Evolutionary conservation across 441 rosid species (phyloP), one percentile per base, ranked within the genome.

Genomic region (Capsella rubella): DNA sequence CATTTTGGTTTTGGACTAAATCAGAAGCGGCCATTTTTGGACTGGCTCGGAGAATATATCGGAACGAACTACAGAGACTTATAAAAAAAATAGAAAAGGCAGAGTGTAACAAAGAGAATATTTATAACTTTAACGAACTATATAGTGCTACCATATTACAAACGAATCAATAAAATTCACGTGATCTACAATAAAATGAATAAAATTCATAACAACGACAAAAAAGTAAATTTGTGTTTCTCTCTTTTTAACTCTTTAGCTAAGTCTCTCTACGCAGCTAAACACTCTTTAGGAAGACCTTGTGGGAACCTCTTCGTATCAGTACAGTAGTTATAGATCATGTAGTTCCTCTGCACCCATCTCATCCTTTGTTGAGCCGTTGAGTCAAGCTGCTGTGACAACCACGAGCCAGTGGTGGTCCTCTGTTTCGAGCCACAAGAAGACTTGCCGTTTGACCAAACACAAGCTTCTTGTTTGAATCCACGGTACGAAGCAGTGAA

Each of bases 201-300:
- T 8, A 55, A 9, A 76, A 49, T 45, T 54, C 10, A 58, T 58
- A 47, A 54, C 39, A 42, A 45, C 16, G 54, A 16, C 15, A 16
- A 75, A 59, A 12, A 51, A 25, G 12, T 15, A 69, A 47, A 27
- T 0, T 16, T 43, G 27, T 55, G 35, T 34, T 51, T 14, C 5
- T 47, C 49, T 25, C 58, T 25, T 16, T 16, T 16, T 16, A 37
- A 32, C 32, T 29, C 27, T 7, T 47, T 15, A 47, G 1, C 34
- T 5, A 40, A 21, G 25, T 21, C 29, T 29, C 51, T 47, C 69
- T 70, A 85, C 1, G 83, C 78, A 67, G 43, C 69, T 39, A 32
- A 74, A 79, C 89, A 86, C 54, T 84, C 86, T 4, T 66, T 31
- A 11, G 86, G 87, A 15, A 79, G 69, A 51, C 85, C 83, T 32